Base-by-base conservation (phyloP, 192 early-diverging fungal species). In the Coemansia sp. region DNA sequence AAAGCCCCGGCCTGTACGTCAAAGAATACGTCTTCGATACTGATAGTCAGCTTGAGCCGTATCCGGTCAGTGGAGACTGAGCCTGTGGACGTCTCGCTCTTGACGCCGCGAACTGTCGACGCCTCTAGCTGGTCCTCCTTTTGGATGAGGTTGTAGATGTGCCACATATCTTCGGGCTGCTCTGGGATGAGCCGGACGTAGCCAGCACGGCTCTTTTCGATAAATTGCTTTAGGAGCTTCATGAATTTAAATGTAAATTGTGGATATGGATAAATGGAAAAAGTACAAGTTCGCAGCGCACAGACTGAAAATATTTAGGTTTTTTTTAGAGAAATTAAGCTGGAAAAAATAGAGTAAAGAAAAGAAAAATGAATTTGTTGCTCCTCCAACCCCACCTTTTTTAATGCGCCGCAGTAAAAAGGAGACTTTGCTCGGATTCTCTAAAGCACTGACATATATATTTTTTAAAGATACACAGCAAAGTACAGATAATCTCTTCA, bases 141-240 rank as follows among this genome's bases (percentile, higher is more conserved):
- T 33, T 89, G 84, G 62, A 99, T 90, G 33, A 93, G 86, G 74
- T 92, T 94, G 84, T 96, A 96, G 38, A 92, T 87, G 81, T 96
- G 95, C 96, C 98, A 99, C 93, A 99, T 95, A 80, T 99, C 98
- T 67, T 99, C 96, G 57, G 89, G 76, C 68, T 98, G 93, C 71
- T 98, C 94, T 1, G 96, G 91, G 42, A 87, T 84, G 46, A 99
- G 84, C 3, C 88, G 91, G 30, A 98, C 89, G 64, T 68, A 89
- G 38, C 97, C 97, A 30, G 92, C 93, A 21, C 72, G 64, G 83
- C 95, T 89, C 76, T 89, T 93, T 77, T 94, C 93, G 58, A 95
- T 86, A 65, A 72, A 28, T 66, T 90, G 89, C 59, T 67, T 74
- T 23, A 92, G 72, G 11, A 95, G 85, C 86, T 94, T 91, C 91